phyloP scores from a whole-genome alignment of 73 alveolate genomes.

The Tetrahymena borealis region DNA sequence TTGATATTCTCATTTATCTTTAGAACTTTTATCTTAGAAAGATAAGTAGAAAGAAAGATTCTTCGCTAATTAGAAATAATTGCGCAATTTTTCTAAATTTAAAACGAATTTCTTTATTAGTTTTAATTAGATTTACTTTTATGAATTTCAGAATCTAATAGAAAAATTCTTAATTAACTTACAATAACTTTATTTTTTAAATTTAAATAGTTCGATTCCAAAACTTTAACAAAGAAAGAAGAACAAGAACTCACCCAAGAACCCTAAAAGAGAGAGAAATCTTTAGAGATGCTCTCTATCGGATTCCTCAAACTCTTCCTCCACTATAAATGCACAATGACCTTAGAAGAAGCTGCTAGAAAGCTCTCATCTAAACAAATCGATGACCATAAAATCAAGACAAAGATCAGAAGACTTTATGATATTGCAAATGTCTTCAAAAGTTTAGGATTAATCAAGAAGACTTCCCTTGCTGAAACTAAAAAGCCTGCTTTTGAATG shows the following conservation, averaged over 20 bases:
- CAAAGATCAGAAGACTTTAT: conserved; percentile 68
- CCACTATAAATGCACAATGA: conserved; percentile 40
- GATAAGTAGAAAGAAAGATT: background rate
- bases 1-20: background rate
- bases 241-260: background rate
- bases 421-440: conserved; percentile 74
- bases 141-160: background rate
- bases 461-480: conserved; percentile 41
- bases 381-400: conserved; percentile 53
- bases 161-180: background rate
- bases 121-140: background rate
- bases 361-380: conserved; percentile 44
- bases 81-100: background rate
- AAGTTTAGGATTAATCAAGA: conserved; percentile 63
- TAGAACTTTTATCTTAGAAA: background rate
- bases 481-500: conserved; percentile 77
- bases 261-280: conserved; percentile 52
- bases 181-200: background rate
- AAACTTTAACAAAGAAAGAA: background rate
- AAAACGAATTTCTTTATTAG: background rate
- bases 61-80: background rate
- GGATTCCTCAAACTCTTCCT: conserved; percentile 55
- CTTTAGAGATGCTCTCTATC: conserved; percentile 61
- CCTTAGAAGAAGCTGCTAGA: conserved; percentile 76
- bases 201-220: background rate